phyloP scores from a whole-genome alignment of 1,139 yeast species.

The Zhuliangozyma parablackwelliae region DNA sequence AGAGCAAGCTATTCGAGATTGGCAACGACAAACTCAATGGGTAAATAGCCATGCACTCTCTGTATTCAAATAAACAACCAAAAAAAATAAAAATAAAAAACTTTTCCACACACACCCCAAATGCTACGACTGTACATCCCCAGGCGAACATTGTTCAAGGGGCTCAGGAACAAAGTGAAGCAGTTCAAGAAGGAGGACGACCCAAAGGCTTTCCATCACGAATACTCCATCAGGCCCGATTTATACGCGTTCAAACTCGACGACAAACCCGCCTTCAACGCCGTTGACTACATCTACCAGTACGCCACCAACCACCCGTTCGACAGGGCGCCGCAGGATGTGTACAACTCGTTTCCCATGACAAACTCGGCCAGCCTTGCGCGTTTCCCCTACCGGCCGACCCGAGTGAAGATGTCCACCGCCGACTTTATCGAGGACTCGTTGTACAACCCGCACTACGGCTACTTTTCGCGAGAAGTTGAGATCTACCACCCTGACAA shows the following conservation, averaged over 20 bases:
- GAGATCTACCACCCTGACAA: conserved; percentile 65
- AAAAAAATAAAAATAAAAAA: no score
- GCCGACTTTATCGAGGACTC: conserved; percentile 85
- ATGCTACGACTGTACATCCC: background rate
- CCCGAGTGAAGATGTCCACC: conserved; percentile 60
- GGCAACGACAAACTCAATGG: conserved; percentile 2
- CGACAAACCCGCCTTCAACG: conserved; percentile 26
- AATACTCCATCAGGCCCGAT: conserved; percentile 46
- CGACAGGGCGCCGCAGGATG: conserved; percentile 36
- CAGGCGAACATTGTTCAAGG: conserved; percentile 7
- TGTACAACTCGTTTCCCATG: conserved; percentile 34
- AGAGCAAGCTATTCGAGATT: conserved; percentile 8
- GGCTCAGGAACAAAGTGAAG: conserved; percentile 14
- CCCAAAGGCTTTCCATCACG: conserved; percentile 30
- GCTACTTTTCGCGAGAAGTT: conserved; percentile 75
- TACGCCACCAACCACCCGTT: conserved; percentile 46
- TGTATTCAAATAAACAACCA: no score
- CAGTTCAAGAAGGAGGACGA: conserved; percentile 20
- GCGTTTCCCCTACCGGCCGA: conserved; percentile 50
- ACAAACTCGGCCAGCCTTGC: conserved; percentile 46
- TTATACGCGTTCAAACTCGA: conserved; percentile 44
- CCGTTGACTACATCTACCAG: conserved; percentile 35
- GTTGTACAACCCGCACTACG: conserved; percentile 74
- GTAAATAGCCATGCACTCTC: no score
- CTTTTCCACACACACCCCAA: no score